Conservation (phyloP, 225 moss, liverwort and hornwort species). For the Straminergon stramineum region DNA sequence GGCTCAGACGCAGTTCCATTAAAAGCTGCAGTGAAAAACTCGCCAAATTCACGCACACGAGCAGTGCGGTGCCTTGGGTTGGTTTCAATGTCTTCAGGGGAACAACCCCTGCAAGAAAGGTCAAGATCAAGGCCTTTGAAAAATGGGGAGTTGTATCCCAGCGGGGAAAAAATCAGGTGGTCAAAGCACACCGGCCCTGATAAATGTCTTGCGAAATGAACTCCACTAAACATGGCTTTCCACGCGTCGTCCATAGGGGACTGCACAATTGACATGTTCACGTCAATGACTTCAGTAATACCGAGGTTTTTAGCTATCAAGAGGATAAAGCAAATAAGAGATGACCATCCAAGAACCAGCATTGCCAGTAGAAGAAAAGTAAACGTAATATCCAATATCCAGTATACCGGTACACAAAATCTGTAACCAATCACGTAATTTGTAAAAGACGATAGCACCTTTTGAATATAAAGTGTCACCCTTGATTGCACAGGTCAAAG, state of each 20-base stretch:
- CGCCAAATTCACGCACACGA: slow-evolving; percentile 84
- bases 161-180: slow-evolving; percentile 85
- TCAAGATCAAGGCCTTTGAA: slow-evolving; percentile 59
- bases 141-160: slow-evolving; percentile 82
- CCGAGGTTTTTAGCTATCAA: not conserved
- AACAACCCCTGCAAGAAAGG: slow-evolving; percentile 35
- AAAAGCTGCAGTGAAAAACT: slow-evolving; percentile 63
- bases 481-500: not conserved
- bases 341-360: not conserved
- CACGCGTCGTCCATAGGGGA: slow-evolving; percentile 94
- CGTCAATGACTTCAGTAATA: not conserved
- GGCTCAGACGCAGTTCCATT: slow-evolving; percentile 3
- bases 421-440: not conserved
- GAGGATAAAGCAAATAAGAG: not conserved
- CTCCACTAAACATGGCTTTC: slow-evolving; percentile 79
- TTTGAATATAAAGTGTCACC: not conserved
- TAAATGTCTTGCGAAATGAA: slow-evolving; percentile 72
- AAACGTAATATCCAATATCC: not conserved
- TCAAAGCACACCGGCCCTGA: slow-evolving; percentile 86
- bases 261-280: slow-evolving; percentile 34
- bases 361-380: not conserved
- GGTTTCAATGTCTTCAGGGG: slow-evolving; percentile 23
- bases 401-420: not conserved
- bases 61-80: slow-evolving; percentile 34
- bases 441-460: not conserved